phyloP scores from a whole-genome alignment of 2,329 filamentous ascomycete species.

The Tolypocladium capitatum region DNA sequence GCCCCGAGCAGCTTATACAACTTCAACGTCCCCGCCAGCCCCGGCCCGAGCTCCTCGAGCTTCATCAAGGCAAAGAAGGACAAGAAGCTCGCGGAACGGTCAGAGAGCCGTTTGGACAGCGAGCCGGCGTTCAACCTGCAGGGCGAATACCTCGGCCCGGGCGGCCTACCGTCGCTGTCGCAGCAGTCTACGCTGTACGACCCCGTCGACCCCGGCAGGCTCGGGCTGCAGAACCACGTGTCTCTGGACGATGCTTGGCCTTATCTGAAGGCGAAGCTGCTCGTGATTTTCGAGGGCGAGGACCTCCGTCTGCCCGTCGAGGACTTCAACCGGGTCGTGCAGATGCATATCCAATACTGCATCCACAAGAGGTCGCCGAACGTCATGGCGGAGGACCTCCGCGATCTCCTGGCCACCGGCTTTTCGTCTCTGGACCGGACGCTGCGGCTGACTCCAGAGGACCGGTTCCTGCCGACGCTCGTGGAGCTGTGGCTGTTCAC shows the following conservation, averaged over 20 bases:
- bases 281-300: slow-evolving; percentile 71
- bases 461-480: slow-evolving; percentile 75
- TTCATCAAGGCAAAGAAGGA: slow-evolving; percentile 82
- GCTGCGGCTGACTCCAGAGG: slow-evolving; percentile 64
- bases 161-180: slow-evolving; percentile 33
- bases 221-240: slow-evolving; percentile 52
- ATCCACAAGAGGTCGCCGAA: slow-evolving; percentile 60
- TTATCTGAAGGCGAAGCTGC: slow-evolving; percentile 59
- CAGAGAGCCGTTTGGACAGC: slow-evolving; percentile 35
- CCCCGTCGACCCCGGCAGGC: slow-evolving; percentile 40
- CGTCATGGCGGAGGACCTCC: slow-evolving; percentile 61
- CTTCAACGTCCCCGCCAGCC: slow-evolving; percentile 62
- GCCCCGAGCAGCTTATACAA: slow-evolving; percentile 68
- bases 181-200: slow-evolving; percentile 36
- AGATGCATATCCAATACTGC: slow-evolving; percentile 64
- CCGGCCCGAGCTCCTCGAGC: slow-evolving; percentile 46
- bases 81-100: slow-evolving; percentile 64
- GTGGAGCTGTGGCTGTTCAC: slow-evolving; percentile 92
- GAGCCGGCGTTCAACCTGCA: slow-evolving; percentile 29
- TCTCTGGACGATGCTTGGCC: slow-evolving; percentile 72
- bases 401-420: slow-evolving; percentile 64
- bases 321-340: slow-evolving; percentile 71
- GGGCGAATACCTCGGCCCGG: slow-evolving; percentile 39
- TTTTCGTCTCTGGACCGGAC: slow-evolving; percentile 80
- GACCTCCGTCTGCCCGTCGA: slow-evolving; percentile 69